A percentile compares a stretch with the other conserved stretches of the same genome.
Evolutionary conservation across 2,329 filamentous ascomycete genomes (phyloP).

Genomic region (Xylariomycetidae sp.): DNA sequence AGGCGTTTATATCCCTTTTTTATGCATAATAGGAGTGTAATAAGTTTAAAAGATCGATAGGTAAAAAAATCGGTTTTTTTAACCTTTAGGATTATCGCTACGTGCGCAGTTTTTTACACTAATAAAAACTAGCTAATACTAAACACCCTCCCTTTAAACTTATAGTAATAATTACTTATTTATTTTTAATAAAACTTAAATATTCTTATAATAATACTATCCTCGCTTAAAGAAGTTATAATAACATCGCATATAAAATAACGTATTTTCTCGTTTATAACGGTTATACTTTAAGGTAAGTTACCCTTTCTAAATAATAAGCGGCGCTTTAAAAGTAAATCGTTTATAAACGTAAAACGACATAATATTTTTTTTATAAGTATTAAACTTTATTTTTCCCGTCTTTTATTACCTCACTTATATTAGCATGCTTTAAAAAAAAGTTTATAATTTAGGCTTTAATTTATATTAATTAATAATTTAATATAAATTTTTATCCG

Average conservation of each 20-base stretch:
- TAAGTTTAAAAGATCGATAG: neutral
- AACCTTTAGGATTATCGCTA: neutral
- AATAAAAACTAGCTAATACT: neutral
- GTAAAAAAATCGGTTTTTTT: neutral
- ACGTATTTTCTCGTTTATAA: too few relatives aligned
- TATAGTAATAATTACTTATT: neutral
- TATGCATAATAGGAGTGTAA: neutral
- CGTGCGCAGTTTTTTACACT: neutral
- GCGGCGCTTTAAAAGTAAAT: neutral
- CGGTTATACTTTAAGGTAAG: too few relatives aligned
- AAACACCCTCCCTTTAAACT: neutral
- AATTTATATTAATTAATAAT: constrained; percentile 1
- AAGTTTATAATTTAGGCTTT: neutral
- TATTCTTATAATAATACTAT: neutral
- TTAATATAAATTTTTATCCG: neutral
- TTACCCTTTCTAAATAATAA: too few relatives aligned
- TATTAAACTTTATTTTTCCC: neutral
- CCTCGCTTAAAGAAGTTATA: neutral
- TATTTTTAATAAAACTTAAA: neutral
- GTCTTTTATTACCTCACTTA: neutral
- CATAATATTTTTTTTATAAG: neutral
- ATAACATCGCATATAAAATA: neutral
- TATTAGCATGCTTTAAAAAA: neutral
- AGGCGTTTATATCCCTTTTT: neutral
- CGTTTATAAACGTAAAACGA: neutral